phyloP scores from a whole-genome alignment of 78 protist genomes.

The Cavenderia fasciculata region DNA sequence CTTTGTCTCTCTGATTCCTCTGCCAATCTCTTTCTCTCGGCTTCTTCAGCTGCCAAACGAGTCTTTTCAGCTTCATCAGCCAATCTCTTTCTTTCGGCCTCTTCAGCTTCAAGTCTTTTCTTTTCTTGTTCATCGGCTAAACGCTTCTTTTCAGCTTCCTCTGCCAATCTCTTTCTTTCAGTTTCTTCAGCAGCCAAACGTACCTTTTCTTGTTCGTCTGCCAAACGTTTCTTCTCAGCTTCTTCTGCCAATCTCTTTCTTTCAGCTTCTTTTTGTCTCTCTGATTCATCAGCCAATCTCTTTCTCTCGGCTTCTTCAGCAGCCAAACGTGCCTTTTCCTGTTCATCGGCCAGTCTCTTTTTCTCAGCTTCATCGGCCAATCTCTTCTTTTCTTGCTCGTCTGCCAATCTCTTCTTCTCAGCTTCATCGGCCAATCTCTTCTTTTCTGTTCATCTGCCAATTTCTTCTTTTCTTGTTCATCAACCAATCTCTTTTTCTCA shows the following conservation, averaged over 20 bases:
- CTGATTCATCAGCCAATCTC: no score
- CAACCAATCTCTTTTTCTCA: not conserved
- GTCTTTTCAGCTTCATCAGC: not conserved
- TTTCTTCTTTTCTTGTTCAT: not conserved
- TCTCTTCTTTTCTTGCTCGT: slow-evolving; percentile 4
- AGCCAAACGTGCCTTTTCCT: not conserved
- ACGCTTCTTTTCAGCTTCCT: slow-evolving; percentile 15
- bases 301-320: slow-evolving; percentile 8
- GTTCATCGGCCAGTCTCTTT: slow-evolving; percentile 3
- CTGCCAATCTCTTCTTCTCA: not conserved
- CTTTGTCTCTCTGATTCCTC: not conserved
- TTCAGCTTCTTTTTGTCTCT: not conserved
- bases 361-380: slow-evolving; percentile 8
- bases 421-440: slow-evolving; percentile 8
- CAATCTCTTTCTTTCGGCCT: not conserved
- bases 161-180: slow-evolving; percentile 2
- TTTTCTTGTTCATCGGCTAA: not conserved
- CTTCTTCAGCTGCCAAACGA: not conserved
- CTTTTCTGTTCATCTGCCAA: not conserved
- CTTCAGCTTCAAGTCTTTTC: no score
- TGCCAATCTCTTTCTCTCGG: not conserved
- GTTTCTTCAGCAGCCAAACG: not conserved
- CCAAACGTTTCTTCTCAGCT: not conserved
- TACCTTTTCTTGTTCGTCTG: not conserved
- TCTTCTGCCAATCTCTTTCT: not conserved